These are phyloP conservation scores for Pseudonectria foliicola DNA, from an alignment of 2,329 filamentous ascomycete genomes.

Conservation along the genomic window DNA sequence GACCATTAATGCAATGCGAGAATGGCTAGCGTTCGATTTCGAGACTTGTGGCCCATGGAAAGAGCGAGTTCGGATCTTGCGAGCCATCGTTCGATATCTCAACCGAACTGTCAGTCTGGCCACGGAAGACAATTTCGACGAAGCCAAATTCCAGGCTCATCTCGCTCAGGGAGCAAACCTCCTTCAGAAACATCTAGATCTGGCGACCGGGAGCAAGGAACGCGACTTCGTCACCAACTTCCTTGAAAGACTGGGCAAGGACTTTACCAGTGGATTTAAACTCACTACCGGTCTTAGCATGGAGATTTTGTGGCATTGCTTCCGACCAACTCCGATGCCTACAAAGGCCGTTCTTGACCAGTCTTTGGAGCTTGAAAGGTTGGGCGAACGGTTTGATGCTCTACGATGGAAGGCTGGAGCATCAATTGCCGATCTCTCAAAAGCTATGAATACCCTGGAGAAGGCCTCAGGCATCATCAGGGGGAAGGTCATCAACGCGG, in stretches of 20 bases:
- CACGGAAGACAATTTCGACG: slow-evolving; percentile 44
- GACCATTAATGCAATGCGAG: slow-evolving; percentile 33
- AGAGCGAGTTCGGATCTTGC: slow-evolving; percentile 27
- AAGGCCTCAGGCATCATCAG: slow-evolving; percentile 51
- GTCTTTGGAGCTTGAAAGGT: slow-evolving; percentile 43
- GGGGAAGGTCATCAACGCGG: slow-evolving; percentile 30
- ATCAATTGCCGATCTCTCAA: slow-evolving; percentile 43
- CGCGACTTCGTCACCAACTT: slow-evolving; percentile 34
- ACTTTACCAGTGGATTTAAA: slow-evolving; percentile 64
- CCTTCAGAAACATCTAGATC: slow-evolving; percentile 28
- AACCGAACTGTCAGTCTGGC: slow-evolving; percentile 45
- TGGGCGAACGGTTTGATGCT: slow-evolving; percentile 54
- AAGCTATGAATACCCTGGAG: slow-evolving; percentile 47
- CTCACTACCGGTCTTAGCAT: slow-evolving; percentile 71
- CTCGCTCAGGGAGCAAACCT: slow-evolving; percentile 43
- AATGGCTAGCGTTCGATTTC: slow-evolving; percentile 33
- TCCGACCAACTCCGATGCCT: slow-evolving; percentile 57
- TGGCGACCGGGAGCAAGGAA: slow-evolving; percentile 17
- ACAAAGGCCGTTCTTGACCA: slow-evolving; percentile 38
- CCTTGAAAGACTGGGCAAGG: slow-evolving; percentile 37
- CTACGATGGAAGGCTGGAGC: slow-evolving; percentile 52
- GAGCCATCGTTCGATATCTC: slow-evolving; percentile 45
- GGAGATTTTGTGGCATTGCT: slow-evolving; percentile 67
- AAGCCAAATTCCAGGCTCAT: slow-evolving; percentile 58
- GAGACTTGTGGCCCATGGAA: slow-evolving; percentile 23